phyloP scores from a whole-genome alignment of 2,329 filamentous ascomycete genomes.

The Aphanoascus verrucosus region DNA sequence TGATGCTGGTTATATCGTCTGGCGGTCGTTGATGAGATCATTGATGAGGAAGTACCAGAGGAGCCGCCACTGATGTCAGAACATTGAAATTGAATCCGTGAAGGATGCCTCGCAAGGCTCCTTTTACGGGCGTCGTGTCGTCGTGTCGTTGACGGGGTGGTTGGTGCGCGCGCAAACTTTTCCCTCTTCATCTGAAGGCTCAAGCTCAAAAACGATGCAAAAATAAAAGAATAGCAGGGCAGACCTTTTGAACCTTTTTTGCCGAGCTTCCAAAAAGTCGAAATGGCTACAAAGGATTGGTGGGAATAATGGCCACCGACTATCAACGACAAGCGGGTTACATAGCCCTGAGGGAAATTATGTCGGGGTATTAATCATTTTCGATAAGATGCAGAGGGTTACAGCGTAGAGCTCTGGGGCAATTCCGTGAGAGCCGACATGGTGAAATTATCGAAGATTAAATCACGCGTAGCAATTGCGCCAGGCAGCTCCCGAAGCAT shows the following conservation, averaged over 20 bases:
- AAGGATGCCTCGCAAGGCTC: conserved; percentile 3
- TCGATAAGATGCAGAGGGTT: neutral
- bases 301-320: conserved; percentile 4
- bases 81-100: neutral
- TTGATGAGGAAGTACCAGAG: neutral
- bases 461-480: neutral
- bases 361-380: neutral
- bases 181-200: too few species aligned
- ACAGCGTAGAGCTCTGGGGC: neutral
- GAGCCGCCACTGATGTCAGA: conserved; percentile 9
- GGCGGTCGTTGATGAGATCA: neutral
- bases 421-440: conserved; percentile 2
- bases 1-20: neutral
- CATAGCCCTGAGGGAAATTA: neutral
- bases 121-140: neutral
- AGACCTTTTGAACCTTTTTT: neutral
- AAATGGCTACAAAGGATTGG: conserved; percentile 1
- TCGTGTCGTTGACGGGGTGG: neutral
- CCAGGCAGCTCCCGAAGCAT: neutral
- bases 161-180: neutral
- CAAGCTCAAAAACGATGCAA: too few species aligned
- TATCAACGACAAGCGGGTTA: neutral
- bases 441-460: neutral
- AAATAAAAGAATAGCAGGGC: neutral
- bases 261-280: neutral